Base-by-base conservation (phyloP, 106 monocot species). In the Allium sativum region DNA sequence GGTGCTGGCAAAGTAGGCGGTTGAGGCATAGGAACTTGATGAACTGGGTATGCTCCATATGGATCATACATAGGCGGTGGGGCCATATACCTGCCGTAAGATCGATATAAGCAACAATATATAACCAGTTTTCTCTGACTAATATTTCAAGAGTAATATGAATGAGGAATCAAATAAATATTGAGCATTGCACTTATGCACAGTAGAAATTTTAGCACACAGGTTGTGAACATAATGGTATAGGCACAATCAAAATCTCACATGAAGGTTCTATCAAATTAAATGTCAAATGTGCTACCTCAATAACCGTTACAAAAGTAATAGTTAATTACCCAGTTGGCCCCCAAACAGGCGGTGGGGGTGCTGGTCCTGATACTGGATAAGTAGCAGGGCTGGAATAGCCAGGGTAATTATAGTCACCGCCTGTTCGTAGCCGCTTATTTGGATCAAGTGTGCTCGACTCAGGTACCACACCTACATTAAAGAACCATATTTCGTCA, bases 361-460 rank as follows among this genome's bases (percentile, higher is more conserved):
- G 82, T 50, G 78, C 78, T 65, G 92, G 87, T 45, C 84, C 79
- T 50, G 78, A 78, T 65, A 87, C 83, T 52, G 73, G 73, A 22
- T 75, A 86, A 53, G 80, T 84, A 65, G 78, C 71, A 60, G 84
- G 84, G 57, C 77, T 79, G 50, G 87, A 69, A 65, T 84, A 96
- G 21, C 69, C 77, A 19, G 79, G 48, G 17, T 83, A 77, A 68
- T 66, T 78, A 62, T 91, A 96, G 42, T 91, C 96, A 52, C 90
- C 91, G 62, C 86, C 96, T 55, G 87, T 96, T 61, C 90, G 69
- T 56, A 91, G 31, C 50, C 96, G 81, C 76, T 96, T 96, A 58
- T 90, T 96, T 73, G 81, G 96, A 64, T 96, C 90, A 41, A 91
- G 69, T 20, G 90, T 77, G 53, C 52, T 77, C 3, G 81, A 77